These are phyloP conservation scores for Debaryomyces maramus DNA, from an alignment of 805 yeast genomes.

Conservation along the genomic window DNA sequence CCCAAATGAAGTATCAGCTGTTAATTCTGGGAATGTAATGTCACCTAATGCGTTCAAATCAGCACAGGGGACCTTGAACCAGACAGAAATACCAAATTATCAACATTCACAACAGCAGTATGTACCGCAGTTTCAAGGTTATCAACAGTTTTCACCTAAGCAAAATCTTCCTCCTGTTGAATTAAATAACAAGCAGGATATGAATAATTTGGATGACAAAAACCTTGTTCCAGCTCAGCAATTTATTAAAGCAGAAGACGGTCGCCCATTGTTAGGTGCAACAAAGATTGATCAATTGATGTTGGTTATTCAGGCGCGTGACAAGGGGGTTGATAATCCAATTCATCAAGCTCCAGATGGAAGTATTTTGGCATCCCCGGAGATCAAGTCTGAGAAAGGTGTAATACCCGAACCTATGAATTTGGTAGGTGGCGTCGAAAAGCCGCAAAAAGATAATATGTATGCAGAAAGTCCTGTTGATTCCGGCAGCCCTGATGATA, in stretches of 20 bases:
- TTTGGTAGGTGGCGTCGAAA: conserved; percentile 79
- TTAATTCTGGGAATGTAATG: not conserved
- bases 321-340: conserved; percentile 66
- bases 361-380: conserved; percentile 51
- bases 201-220: conserved; percentile 8
- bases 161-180: conserved; percentile 1
- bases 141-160: conserved; percentile 13
- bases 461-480: conserved; percentile 12
- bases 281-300: conserved; percentile 89
- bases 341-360: conserved; percentile 72
- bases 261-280: conserved; percentile 74
- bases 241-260: conserved; percentile 53
- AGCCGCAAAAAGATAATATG: conserved; percentile 42
- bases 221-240: conserved; percentile 48
- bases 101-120: conserved; percentile 11
- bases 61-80: not conserved
- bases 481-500: conserved; percentile 10
- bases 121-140: conserved; percentile 6
- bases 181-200: conserved; percentile 3
- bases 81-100: conserved; percentile 11
- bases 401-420: conserved; percentile 57
- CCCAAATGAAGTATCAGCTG: not conserved
- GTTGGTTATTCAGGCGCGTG: conserved; percentile 88
- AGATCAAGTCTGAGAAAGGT: conserved; percentile 25
- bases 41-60: conserved; percentile 1